These are phyloP conservation scores for Beauveria rudraprayagi DNA, from an alignment of 2,329 filamentous ascomycete genomes.

Conservation along the genomic window DNA sequence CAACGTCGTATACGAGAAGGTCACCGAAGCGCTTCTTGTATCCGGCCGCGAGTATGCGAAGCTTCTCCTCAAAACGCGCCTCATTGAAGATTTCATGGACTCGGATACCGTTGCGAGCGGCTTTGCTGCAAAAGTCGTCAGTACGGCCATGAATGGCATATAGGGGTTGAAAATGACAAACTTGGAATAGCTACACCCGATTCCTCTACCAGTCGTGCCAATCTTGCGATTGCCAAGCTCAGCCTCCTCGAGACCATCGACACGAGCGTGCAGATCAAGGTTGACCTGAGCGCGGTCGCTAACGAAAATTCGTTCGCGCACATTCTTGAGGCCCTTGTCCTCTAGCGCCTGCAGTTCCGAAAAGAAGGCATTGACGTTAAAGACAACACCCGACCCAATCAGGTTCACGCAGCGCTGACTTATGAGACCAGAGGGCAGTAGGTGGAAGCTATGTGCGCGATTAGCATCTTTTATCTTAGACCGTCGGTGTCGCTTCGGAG, in stretches of 20 bases:
- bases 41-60: slow-evolving; percentile 52
- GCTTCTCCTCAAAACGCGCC: slow-evolving; percentile 56
- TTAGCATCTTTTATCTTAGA: slow-evolving; percentile 13
- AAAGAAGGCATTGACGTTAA: slow-evolving; percentile 47
- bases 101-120: slow-evolving; percentile 53
- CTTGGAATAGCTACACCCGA: slow-evolving; percentile 27
- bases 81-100: slow-evolving; percentile 62
- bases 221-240: slow-evolving; percentile 35
- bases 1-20: slow-evolving; percentile 55
- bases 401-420: slow-evolving; percentile 59
- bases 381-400: slow-evolving; percentile 62
- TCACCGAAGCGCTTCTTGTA: slow-evolving; percentile 61
- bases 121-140: neutral
- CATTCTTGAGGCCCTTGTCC: slow-evolving; percentile 28
- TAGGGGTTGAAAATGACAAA: neutral
- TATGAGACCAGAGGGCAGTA: slow-evolving; percentile 62
- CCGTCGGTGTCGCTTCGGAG: neutral
- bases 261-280: slow-evolving; percentile 56
- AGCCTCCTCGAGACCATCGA: slow-evolving; percentile 60
- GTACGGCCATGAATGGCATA: neutral
- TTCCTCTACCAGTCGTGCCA: slow-evolving; percentile 27
- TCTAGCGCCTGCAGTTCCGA: slow-evolving; percentile 33
- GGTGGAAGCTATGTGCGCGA: slow-evolving; percentile 41
- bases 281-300: slow-evolving; percentile 56
- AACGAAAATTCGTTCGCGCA: slow-evolving; percentile 48